Conservation (phyloP, 148 eudicot species). For the Euryodendron excelsum region DNA sequence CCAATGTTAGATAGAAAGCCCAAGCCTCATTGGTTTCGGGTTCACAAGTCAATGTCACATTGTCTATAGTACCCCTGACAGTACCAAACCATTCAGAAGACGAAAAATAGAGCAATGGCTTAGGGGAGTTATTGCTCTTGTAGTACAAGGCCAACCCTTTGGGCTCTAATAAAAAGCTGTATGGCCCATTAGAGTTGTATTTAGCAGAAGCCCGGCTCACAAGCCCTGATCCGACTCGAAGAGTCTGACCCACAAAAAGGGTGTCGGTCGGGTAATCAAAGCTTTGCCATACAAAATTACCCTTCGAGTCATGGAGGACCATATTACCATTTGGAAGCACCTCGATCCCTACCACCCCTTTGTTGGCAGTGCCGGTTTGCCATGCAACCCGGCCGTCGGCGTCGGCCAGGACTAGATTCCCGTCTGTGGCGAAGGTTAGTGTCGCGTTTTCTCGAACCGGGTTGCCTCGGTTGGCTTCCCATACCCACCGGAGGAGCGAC, state of each 20-base stretch:
- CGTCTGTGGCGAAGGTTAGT: conserved; percentile 22
- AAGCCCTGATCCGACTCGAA: conserved; percentile 16
- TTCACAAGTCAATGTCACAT: conserved; percentile 10
- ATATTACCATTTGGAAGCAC: conserved; percentile 36
- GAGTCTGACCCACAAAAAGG: conserved; percentile 29
- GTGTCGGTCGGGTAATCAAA: conserved; percentile 35
- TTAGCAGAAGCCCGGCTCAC: conserved; percentile 28
- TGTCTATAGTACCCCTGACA: conserved; percentile 8
- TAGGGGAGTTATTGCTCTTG: conserved; percentile 15
- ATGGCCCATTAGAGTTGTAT: conserved; percentile 26
- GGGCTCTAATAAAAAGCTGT: conserved; percentile 29
- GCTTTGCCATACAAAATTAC: conserved; percentile 32
- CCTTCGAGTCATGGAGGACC: conserved; percentile 28
- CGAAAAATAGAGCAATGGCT: conserved; percentile 17
- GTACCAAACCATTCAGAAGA: conserved; percentile 2
- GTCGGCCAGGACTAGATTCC: conserved; percentile 33
- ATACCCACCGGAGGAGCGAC: conserved; percentile 34
- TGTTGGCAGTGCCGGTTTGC: conserved; percentile 38
- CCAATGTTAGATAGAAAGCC: not conserved
- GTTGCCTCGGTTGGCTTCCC: conserved; percentile 39
- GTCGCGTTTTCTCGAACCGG: conserved; percentile 38
- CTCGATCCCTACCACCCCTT: conserved; percentile 29
- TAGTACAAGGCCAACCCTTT: conserved; percentile 20
- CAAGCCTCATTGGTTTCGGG: not conserved
- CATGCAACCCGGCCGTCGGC: conserved; percentile 31